These are phyloP conservation scores for Musa beccarii DNA, from an alignment of 176 grass and related monocot species.

Conservation along the genomic window DNA sequence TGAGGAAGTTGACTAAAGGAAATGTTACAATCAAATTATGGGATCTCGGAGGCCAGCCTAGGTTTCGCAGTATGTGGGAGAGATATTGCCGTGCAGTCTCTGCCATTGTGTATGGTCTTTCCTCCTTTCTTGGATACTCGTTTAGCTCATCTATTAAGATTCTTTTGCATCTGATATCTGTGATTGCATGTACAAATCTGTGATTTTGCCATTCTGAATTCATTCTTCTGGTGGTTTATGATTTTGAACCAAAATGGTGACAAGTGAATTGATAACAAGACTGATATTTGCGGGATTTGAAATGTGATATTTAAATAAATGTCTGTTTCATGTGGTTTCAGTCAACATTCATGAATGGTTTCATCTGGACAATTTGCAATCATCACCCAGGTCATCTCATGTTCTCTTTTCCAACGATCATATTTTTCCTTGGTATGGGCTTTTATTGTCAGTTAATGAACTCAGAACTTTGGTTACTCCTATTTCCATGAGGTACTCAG, in stretches of 20 bases:
- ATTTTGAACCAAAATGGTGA: not conserved
- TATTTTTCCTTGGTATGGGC: too few species aligned
- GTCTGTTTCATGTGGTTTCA: too few species aligned
- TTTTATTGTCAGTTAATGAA: too few species aligned
- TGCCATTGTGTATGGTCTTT: constrained; percentile 80
- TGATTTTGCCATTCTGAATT: not conserved
- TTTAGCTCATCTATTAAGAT: not conserved
- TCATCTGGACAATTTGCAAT: too few species aligned
- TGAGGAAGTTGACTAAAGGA: constrained; percentile 96
- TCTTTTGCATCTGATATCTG: not conserved
- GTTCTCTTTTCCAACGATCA: too few species aligned
- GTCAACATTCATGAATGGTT: too few species aligned
- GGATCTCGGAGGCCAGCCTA: constrained; percentile 97
- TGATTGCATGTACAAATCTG: not conserved
- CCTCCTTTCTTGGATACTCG: not conserved
- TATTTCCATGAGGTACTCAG: too few species aligned
- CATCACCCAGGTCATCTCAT: too few species aligned
- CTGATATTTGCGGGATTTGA: not conserved
- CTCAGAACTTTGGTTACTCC: too few species aligned
- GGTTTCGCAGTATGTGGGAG: constrained; percentile 99
- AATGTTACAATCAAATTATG: constrained; percentile 99
- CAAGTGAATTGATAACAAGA: not conserved
- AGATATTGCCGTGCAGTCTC: constrained; percentile 99
- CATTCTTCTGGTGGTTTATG: not conserved
- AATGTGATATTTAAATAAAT: too few species aligned